Base-by-base conservation (phyloP, 495 filamentous ascomycete species). In the Sphaerosporella brunnea region DNA sequence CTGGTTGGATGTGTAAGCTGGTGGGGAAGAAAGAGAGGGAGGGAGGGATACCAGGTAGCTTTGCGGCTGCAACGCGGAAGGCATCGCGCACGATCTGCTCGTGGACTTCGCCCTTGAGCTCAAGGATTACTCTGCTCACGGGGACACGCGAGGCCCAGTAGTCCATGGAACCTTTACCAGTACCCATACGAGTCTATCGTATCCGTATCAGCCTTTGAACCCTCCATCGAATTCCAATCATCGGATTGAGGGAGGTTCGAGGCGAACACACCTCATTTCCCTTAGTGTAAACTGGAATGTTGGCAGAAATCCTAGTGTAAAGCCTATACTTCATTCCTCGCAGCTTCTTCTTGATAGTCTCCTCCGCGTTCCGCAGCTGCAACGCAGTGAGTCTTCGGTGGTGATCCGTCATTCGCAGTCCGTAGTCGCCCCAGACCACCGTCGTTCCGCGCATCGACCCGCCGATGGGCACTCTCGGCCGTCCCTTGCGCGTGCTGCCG, bases 151-250 rank as follows among this genome's bases (percentile, higher is more conserved):
- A 71, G 23, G 88, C 83, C 90, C 90, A 99, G 66, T 90, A 82
- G 65, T 96, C 90, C 64, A 96, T 95, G 52, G 76, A 79, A 53
- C 90, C 90, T 67, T 96, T 99, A 63, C 90, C 90, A 68, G 93
- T 96, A 65, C 90, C 92, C 90, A 99, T 99, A 70, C 92, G 79
- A 54, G 78, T 66, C 73, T 76, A 43, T 18, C 18, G 7, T 25
- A 8, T 26, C 40, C 23, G 8, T 23, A 8, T 23, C 30, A 10
- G 32, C 35, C 25, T 47, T 20, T 36, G 15, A 15, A 25, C 13
- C 19, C 36, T 39, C 9, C 9, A 23, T 5, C 18, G 5, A 8
- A 46, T 34, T 4, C 4, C 28, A n/a, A n/a, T n/a, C n/a, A n/a
- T n/a, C n/a, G n/a, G n/a, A n/a, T n/a, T n/a, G n/a, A n/a, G n/a